Conservation (phyloP, 2,329 filamentous ascomycete species). For the Trichophyton schoenleinii region DNA sequence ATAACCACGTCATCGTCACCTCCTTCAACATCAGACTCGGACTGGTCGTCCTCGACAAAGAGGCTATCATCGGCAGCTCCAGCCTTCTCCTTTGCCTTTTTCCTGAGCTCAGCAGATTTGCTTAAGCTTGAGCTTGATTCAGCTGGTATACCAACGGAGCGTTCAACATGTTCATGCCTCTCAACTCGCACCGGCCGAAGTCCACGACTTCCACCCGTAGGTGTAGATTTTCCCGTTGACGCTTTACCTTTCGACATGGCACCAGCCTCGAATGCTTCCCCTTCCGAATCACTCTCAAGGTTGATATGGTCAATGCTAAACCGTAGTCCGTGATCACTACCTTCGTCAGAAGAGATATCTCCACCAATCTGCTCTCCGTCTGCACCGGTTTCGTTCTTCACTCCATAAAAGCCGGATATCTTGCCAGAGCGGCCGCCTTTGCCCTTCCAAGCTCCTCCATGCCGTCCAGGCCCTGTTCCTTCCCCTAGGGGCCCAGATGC, state of each 20-base stretch:
- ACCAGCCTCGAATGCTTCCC: conserved; percentile 24
- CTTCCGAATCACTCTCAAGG: conserved; percentile 42
- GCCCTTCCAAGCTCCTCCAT: conserved; percentile 17
- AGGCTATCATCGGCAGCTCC: conserved; percentile 21
- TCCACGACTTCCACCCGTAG: conserved; percentile 15
- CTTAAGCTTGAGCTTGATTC: conserved; percentile 40
- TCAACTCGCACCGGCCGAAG: conserved; percentile 44
- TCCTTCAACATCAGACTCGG: conserved; percentile 17
- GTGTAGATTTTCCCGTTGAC: conserved; percentile 13
- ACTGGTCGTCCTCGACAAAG: conserved; percentile 22
- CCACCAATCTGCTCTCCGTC: conserved; percentile 15
- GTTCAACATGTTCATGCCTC: conserved; percentile 44
- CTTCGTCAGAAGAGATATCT: conserved; percentile 38
- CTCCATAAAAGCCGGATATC: conserved; percentile 20
- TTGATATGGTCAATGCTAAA: conserved; percentile 47
- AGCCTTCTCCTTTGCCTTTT: conserved; percentile 23
- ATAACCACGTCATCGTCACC: conserved; percentile 29
- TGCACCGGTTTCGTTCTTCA: conserved; percentile 19
- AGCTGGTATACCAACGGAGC: conserved; percentile 41
- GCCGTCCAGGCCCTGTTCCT: conserved; percentile 19
- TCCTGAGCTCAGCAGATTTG: conserved; percentile 31
- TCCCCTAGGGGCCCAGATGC: conserved; percentile 20
- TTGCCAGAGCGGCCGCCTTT: conserved; percentile 16
- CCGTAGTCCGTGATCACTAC: conserved; percentile 34
- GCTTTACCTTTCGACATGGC: conserved; percentile 21